phyloP scores from a whole-genome alignment of 2,329 filamentous ascomycete genomes.

The Tolypocladium tundrense region DNA sequence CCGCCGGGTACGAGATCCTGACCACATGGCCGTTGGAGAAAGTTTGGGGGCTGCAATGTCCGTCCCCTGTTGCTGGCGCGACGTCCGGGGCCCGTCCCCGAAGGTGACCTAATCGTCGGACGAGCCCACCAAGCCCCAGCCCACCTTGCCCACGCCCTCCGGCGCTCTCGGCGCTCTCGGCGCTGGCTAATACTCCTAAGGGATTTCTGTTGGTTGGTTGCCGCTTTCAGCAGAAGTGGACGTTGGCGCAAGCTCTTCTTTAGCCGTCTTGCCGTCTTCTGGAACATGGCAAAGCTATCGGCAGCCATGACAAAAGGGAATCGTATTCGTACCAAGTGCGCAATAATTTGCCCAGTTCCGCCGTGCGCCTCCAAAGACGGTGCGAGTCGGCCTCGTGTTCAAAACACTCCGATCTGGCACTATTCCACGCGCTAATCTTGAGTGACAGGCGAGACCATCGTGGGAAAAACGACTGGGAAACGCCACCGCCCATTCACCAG shows the following conservation, averaged over 20 bases:
- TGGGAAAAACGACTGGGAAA: not conserved
- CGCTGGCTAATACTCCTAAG: too few species aligned
- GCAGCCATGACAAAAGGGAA: not conserved
- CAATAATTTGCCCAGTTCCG: not conserved
- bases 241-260: not conserved
- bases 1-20: conserved; percentile 2
- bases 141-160: too few species aligned
- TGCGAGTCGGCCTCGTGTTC: not conserved
- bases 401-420: not conserved
- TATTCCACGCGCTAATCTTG: not conserved
- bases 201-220: not conserved
- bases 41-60: not conserved
- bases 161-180: not conserved
- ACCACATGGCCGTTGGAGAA: conserved; percentile 2
- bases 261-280: not conserved
- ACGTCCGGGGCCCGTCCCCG: too few species aligned
- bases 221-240: not conserved
- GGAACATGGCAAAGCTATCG: not conserved
- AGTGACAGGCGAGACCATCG: not conserved
- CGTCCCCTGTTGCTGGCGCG: not conserved
- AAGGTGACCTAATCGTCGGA: not conserved
- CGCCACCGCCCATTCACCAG: not conserved
- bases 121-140: not conserved
- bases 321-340: not conserved
- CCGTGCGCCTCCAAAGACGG: not conserved